Percentiles rank a stretch among this genome's conserved stretches.
These are phyloP conservation scores for Petunia axillaris DNA, from an alignment of 257 asterid species.

Conservation along the genomic window DNA sequence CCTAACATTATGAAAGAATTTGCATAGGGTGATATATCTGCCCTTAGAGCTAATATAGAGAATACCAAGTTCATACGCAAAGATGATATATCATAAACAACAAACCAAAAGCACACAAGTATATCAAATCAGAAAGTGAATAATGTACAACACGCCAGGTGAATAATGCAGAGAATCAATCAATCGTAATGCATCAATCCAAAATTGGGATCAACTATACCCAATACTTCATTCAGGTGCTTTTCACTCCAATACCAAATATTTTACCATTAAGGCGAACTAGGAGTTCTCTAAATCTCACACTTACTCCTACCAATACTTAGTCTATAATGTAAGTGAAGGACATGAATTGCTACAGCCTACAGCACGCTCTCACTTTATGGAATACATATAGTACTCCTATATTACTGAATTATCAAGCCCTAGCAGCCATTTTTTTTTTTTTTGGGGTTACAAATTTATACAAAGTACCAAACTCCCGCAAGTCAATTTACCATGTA, in stretches of 20 bases:
- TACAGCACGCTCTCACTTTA: neutral
- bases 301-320: neutral
- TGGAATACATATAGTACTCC: neutral
- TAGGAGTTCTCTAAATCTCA: neutral
- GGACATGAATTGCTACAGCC: neutral
- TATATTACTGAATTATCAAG: neutral
- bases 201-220: neutral
- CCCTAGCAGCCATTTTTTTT: neutral
- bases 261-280: neutral
- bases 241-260: neutral
- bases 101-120: slow-evolving; percentile 10
- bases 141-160: no score
- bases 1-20: slow-evolving; percentile 46
- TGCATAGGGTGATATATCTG: slow-evolving; percentile 1
- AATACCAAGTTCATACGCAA: neutral
- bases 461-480: no score
- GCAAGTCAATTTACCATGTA: no score
- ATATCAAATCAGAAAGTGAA: neutral
- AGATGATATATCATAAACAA: neutral
- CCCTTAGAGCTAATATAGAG: slow-evolving; percentile 14
- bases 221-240: neutral
- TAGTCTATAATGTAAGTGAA: neutral
- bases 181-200: neutral
- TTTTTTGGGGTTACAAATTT: no score
- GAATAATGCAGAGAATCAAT: no score